Evolutionary conservation across 2,329 filamentous ascomycete species (phyloP), one percentile per base, ranked within the genome.

Genomic region (Cytospora chrysosperma): DNA sequence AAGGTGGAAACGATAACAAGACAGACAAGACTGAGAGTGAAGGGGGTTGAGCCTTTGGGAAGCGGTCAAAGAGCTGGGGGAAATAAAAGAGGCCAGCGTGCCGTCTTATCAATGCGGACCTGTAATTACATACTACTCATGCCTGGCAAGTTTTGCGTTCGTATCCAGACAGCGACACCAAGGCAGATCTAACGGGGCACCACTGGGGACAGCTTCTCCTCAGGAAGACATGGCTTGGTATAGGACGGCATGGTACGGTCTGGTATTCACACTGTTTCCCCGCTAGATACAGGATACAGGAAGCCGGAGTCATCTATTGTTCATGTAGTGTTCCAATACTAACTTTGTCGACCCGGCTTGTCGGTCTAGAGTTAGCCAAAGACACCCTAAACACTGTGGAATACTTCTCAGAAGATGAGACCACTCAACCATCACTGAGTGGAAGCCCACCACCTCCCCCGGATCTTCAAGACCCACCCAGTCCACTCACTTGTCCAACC

Each of bases 391-490:
- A 47, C 40, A 12, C 12, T n/a, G 40, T 21, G 9, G 4, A 47
- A 2, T 40, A 40, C 37, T 40, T n/a, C 30, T 10, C 34, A 17
- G 34, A 15, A 19, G 12, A 5, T 19, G 34, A 40, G 34, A 21
- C 40, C 9, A 19, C 40, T 47, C 40, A 21, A 12, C 4, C 17
- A 4, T 21, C 3, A 47, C 34, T 17, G 30, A 32, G 30, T 32
- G 30, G 30, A 28, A 49, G 17, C n/a, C n/a, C 28, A 30, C 28
- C 28, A 4, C 24, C 34, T 40, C 30, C 50, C 50, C 21, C 34
- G 9, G 27, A 55, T 49, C 37, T 32, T 52, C 51, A 15, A 61
- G 51, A 34, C 54, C 49, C 59, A 37, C 43, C 58, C 40, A 26
- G 10, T 13, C n/a, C 34, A 55, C 51, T 43, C 51, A 51, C 37